Base-by-base conservation (phyloP, 768 basidiomycete genomes). In the Mycena filopes region DNA sequence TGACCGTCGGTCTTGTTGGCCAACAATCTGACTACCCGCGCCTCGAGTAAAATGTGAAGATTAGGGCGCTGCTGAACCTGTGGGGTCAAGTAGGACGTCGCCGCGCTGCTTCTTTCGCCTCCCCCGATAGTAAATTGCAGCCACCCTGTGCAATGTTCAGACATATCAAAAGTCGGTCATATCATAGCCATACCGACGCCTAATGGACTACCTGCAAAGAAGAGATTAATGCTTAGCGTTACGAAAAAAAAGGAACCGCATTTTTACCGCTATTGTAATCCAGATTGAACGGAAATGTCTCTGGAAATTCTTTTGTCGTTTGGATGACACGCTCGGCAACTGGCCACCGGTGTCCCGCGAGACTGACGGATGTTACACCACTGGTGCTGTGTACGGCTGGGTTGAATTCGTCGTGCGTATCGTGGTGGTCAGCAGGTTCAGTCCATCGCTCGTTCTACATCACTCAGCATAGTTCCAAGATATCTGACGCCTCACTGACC, bases 381-480 rank as follows among this genome's bases (percentile, higher is more conserved):
- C 66, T 55, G 23, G 70, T 71, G 16, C 80, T 75, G 63, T 83
- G 82, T 21, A 80, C 63, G 0, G 67, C 28, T 3, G 83, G 80
- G 59, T 79, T 66, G 62, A 75, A 80, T 67, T 83, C 72, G 12
- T 79, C 79, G 4, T 70, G 73, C 33, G 72, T 79, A 58, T 82
- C 74, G 51, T 81, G 81, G 23, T 71, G 60, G 56, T 82, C 81
- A 13, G 74, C 74, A 6, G 83, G 80, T 18, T 74, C 65, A 2
- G 67, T 68, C 63, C 73, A 79, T 38, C 67, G 71, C 65, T 84
- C 82, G 67, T 76, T 76, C 81, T 83, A 10, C n/a, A 43, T 25
- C 18, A 45, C 31, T 47, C 13, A 51, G 40, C n/a, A 23, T n/a
- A 33, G 31, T 3, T 56, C 15, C 12, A 15, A 40, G 21, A 25